Conservation (phyloP, 768 basidiomycete genomes). For the Boletus reticuloceps region DNA sequence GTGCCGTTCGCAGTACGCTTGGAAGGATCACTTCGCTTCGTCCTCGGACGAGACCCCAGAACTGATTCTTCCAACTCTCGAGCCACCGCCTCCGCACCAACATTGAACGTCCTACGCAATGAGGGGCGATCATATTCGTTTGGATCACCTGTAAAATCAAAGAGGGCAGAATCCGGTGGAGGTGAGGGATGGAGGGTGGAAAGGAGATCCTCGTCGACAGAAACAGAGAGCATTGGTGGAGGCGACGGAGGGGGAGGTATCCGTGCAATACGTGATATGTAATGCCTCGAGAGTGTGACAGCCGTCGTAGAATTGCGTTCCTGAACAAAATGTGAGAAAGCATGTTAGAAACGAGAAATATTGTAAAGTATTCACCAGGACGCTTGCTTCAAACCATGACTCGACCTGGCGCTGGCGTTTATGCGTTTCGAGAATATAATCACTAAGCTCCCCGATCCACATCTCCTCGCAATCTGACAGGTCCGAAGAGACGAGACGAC, state of each 20-base stretch:
- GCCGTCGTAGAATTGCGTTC: conserved; percentile 69
- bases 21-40: conserved; percentile 43
- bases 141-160: conserved; percentile 29
- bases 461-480: conserved; percentile 78
- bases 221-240: conserved; percentile 28
- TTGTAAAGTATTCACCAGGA: conserved; percentile 45
- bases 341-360: background rate
- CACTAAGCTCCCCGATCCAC: conserved; percentile 67
- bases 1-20: conserved; percentile 50
- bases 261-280: conserved; percentile 41
- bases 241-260: conserved; percentile 44
- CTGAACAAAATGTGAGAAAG: conserved; percentile 37
- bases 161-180: conserved; percentile 27
- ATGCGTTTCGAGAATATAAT: conserved; percentile 70
- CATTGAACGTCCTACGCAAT: conserved; percentile 20
- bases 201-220: conserved; percentile 35
- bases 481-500: conserved; percentile 63
- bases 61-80: conserved; percentile 56
- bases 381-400: conserved; percentile 67
- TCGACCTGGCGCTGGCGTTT: conserved; percentile 72
- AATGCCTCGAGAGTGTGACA: conserved; percentile 35
- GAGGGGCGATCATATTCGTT: conserved; percentile 23
- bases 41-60: conserved; percentile 36
- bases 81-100: conserved; percentile 53
- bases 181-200: conserved; percentile 39